Percentiles rank a stretch among this genome's conserved stretches.
Conservation (phyloP, 2,329 filamentous ascomycete species). For the Microsporum canis region DNA sequence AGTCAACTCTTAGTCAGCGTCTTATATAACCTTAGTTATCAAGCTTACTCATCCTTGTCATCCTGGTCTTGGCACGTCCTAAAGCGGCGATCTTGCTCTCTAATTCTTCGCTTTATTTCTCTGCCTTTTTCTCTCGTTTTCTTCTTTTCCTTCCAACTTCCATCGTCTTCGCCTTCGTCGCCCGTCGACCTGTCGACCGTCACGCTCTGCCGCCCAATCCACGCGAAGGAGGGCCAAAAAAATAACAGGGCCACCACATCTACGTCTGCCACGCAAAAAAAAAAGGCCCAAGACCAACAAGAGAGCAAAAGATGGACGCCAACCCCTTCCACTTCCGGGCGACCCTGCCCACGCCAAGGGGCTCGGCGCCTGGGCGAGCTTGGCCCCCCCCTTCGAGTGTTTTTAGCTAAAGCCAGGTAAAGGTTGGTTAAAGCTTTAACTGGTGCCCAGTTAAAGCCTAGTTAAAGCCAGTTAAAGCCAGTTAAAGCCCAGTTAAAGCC, state of each 20-base stretch:
- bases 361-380: conserved; percentile 1
- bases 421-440: background rate
- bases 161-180: background rate
- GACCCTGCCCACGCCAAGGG: background rate
- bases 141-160: too few relatives aligned
- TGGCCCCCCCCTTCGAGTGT: background rate
- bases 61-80: background rate
- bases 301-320: conserved; percentile 2
- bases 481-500: background rate
- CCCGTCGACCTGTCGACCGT: background rate
- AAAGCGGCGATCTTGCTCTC: too few relatives aligned
- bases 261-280: background rate
- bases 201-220: too few relatives aligned
- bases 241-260: background rate
- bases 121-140: conserved; percentile 6
- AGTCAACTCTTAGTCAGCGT: background rate
- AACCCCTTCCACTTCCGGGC: background rate
- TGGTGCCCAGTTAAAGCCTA: background rate
- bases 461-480: background rate
- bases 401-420: background rate
- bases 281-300: background rate
- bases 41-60: too few relatives aligned
- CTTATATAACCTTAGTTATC: background rate
- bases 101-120: background rate
- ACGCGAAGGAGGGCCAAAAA: too few relatives aligned